A percentile compares a stretch with the other conserved stretches of the same genome.
phyloP scores from a whole-genome alignment of 805 yeast species.

The Kluyveromyces siamensis region DNA sequence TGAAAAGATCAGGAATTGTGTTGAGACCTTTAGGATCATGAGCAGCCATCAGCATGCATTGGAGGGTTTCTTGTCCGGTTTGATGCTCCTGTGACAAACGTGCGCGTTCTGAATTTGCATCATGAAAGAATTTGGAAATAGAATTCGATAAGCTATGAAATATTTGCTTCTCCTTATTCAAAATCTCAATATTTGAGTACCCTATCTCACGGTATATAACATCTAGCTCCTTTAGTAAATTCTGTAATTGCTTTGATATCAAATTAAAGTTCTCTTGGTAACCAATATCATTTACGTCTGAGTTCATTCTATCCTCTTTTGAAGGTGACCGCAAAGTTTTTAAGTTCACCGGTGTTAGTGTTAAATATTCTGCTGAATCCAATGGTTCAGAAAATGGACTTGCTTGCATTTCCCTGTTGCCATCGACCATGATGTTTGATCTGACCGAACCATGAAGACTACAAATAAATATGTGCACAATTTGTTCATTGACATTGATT shows the following conservation, averaged over 20 bases:
- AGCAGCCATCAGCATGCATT: conserved; percentile 24
- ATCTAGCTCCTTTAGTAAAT: conserved; percentile 34
- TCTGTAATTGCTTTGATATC: conserved; percentile 24
- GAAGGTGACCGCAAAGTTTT: conserved; percentile 14
- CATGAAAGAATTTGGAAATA: conserved; percentile 34
- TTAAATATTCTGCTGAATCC: conserved; percentile 17
- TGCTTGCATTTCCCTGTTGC: conserved; percentile 2
- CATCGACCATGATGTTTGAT: neutral
- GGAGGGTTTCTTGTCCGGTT: conserved; percentile 20
- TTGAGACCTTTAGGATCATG: conserved; percentile 31
- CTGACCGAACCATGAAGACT: neutral
- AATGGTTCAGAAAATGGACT: conserved; percentile 1
- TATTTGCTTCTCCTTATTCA: conserved; percentile 39
- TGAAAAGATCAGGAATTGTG: conserved; percentile 34
- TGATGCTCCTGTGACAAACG: conserved; percentile 24
- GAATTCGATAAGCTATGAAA: conserved; percentile 42
- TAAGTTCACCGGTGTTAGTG: conserved; percentile 22
- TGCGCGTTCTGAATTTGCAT: conserved; percentile 31
- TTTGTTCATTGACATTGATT: neutral
- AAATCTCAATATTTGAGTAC: conserved; percentile 40
- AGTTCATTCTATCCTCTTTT: conserved; percentile 2
- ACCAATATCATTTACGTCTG: conserved; percentile 8
- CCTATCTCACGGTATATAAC: conserved; percentile 46
- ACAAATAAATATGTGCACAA: neutral
- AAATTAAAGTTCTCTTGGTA: conserved; percentile 25